These are phyloP conservation scores for Crithidia sp. DNA, from an alignment of 208 protist species.

Conservation along the genomic window DNA sequence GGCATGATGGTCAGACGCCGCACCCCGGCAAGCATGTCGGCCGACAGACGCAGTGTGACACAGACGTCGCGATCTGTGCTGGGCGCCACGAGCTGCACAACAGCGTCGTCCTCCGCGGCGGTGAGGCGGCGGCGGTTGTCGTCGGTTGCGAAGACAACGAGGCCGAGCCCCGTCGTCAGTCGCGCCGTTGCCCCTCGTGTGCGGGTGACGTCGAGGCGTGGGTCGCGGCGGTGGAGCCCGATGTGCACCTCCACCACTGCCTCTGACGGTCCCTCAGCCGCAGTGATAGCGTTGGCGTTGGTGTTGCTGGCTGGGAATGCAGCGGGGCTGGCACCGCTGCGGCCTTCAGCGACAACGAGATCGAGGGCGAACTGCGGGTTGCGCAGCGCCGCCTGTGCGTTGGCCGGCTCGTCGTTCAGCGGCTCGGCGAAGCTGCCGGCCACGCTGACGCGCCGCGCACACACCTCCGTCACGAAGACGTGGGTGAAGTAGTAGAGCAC, in stretches of 20 bases:
- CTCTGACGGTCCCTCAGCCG: neutral
- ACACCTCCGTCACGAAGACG: constrained; percentile 62
- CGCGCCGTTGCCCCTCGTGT: constrained; percentile 45
- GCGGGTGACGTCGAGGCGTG: constrained; percentile 66
- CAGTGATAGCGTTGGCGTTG: constrained; percentile 10
- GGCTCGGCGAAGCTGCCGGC: constrained; percentile 39
- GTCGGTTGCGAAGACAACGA: constrained; percentile 56
- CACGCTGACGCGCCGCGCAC: constrained; percentile 22
- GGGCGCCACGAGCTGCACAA: constrained; percentile 34
- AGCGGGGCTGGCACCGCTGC: no score
- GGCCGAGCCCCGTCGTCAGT: constrained; percentile 61
- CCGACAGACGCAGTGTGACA: constrained; percentile 25
- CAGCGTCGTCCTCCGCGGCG: constrained; percentile 48
- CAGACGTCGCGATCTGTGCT: constrained; percentile 36
- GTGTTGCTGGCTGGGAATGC: neutral
- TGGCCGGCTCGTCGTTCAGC: constrained; percentile 19
- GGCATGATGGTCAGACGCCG: constrained; percentile 45
- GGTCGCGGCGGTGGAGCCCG: constrained; percentile 78
- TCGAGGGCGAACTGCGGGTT: constrained; percentile 60
- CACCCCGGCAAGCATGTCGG: neutral
- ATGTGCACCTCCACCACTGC: constrained; percentile 47
- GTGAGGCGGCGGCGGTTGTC: constrained; percentile 63
- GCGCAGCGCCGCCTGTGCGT: constrained; percentile 20
- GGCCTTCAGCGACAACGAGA: neutral
- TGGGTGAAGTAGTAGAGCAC: constrained; percentile 88